Conservation (phyloP, 495 filamentous ascomycete genomes). For the Aspergillus incahuasiensis region DNA sequence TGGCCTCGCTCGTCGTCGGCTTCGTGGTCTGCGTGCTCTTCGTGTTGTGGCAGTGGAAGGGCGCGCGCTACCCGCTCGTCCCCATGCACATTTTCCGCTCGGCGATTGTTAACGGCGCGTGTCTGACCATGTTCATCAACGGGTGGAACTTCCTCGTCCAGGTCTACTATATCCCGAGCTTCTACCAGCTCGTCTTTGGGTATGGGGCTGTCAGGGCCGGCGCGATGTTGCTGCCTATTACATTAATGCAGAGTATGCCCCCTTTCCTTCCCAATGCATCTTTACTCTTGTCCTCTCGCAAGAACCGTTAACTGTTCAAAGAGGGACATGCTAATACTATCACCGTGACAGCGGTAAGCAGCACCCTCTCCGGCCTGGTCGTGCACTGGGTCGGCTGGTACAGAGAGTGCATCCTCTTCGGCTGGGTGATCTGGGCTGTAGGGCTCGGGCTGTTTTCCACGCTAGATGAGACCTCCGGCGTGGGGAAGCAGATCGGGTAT, state of each 20-base stretch:
- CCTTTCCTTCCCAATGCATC: neutral
- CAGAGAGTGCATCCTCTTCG: constrained; percentile 47
- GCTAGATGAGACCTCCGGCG: constrained; percentile 40
- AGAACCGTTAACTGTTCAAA: too few species aligned
- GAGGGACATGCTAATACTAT: neutral
- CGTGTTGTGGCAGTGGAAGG: constrained; percentile 48
- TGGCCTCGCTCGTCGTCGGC: constrained; percentile 45
- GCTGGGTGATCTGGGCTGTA: constrained; percentile 49
- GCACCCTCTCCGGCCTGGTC: constrained; percentile 48
- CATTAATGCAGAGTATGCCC: constrained; percentile 44
- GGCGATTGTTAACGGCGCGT: constrained; percentile 48
- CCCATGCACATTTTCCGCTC: constrained; percentile 48
- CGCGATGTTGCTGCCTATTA: constrained; percentile 50
- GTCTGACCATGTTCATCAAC: constrained; percentile 51
- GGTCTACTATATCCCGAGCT: constrained; percentile 52
- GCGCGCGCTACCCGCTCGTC: constrained; percentile 24
- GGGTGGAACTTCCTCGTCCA: constrained; percentile 54
- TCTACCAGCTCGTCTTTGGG: constrained; percentile 51
- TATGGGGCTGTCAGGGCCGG: constrained; percentile 49
- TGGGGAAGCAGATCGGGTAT: constrained; percentile 53
- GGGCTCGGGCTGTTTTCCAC: constrained; percentile 52
- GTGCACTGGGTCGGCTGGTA: constrained; percentile 52
- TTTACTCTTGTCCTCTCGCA: too few species aligned
- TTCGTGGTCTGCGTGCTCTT: constrained; percentile 39
- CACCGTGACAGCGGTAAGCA: constrained; percentile 34